These are phyloP conservation scores for Marchantia polymorpha DNA, from an alignment of 225 moss, liverwort and hornwort species.

Conservation along the genomic window DNA sequence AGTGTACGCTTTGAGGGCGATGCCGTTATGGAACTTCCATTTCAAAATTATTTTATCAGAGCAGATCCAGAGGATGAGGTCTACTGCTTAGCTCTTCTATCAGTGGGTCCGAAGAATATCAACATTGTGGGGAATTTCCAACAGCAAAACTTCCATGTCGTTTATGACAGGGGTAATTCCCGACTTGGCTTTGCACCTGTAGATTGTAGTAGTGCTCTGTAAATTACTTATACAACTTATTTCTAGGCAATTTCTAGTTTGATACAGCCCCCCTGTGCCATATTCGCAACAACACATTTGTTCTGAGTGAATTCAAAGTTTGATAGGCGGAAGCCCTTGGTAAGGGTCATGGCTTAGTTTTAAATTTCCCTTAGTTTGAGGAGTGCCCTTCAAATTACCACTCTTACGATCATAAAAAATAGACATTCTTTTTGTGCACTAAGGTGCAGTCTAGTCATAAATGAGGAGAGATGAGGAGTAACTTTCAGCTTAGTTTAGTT, in stretches of 20 bases:
- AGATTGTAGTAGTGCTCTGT: slow-evolving; percentile 36
- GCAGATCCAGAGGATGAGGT: slow-evolving; percentile 46
- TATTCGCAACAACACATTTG: not conserved
- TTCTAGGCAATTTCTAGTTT: not conserved
- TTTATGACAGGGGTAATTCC: slow-evolving; percentile 43
- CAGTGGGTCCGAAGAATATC: slow-evolving; percentile 34
- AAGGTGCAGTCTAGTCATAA: not conserved
- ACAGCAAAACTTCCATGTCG: slow-evolving; percentile 60
- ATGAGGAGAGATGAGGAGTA: not conserved
- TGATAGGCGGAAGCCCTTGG: not conserved
- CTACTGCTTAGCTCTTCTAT: slow-evolving; percentile 49
- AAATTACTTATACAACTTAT: not conserved
- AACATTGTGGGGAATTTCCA: slow-evolving; percentile 59
- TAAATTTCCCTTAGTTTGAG: not conserved
- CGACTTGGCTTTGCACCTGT: slow-evolving; percentile 48
- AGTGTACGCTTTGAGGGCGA: slow-evolving; percentile 37
- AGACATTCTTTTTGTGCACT: not conserved
- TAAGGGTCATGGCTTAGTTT: not conserved
- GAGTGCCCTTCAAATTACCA: not conserved
- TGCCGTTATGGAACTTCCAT: slow-evolving; percentile 48
- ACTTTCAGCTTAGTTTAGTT: not conserved
- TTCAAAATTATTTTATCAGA: slow-evolving; percentile 52
- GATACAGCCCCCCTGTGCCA: not conserved
- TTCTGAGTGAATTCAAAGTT: not conserved
- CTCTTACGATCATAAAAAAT: not conserved